Evolutionary conservation across 768 basidiomycete genomes (phyloP), one percentile per base, ranked within the genome.

Genomic region (Sarcomyxa edulis): DNA sequence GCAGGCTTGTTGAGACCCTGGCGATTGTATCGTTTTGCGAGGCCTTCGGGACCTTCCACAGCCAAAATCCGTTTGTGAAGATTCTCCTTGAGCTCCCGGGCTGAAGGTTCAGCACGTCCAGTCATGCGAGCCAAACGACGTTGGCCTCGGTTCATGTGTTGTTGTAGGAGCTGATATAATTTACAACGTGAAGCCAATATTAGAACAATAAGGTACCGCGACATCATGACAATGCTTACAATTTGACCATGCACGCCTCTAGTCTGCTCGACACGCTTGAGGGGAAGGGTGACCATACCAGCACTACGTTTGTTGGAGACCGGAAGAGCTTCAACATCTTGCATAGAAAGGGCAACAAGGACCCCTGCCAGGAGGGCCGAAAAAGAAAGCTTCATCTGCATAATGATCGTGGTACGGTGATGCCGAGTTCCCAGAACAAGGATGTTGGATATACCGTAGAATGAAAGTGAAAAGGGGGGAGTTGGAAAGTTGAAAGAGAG

Each of bases 41-140:
- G 58, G 6, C 51, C 59, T 36, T 51, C 65, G 24, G 65, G 65
- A 4, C 14, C 27, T 23, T 34, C 20, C 5, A 69, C 44, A 12
- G 68, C 42, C 39, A 66, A 59, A 41, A 77, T 44, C 30, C 77
- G 74, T 52, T 71, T 76, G 40, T 64, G 56, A 37, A 80, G 53
- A 42, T 64, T 69, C 15, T 57, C 60, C 26, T 62, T 57, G 36
- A 85, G 69, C 11, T 69, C 63, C 18, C 64, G 61, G 10, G 62
- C 62, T 15, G 72, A 64, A 5, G 80, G 81, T 6, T 53, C 68
- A 15, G 61, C 60, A 26, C 71, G 74, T 10, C 81, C 76, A 4
- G 74, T 75, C 78, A 88, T 83, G 34, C 71, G 77, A 6, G 84
- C 82, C 35, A 78, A 69, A 37, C 85, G 81, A 40, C 67, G 70